These are phyloP conservation scores for Clavariopsis aquatica DNA, from an alignment of 495 filamentous ascomycete genomes.

Conservation along the genomic window DNA sequence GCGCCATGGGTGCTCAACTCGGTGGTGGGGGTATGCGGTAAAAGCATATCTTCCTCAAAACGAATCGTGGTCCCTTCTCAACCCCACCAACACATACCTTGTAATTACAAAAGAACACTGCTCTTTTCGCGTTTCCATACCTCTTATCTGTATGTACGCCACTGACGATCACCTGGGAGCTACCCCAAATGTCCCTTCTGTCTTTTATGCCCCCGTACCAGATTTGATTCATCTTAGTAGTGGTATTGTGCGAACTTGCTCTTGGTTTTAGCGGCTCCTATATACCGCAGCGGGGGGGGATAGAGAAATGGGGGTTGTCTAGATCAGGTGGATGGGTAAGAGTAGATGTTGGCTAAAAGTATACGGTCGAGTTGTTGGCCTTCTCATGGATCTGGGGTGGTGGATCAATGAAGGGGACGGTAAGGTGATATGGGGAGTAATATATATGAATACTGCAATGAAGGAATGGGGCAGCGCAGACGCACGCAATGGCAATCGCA, in stretches of 20 bases:
- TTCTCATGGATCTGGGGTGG: too few species aligned
- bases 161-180: not conserved
- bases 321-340: not conserved
- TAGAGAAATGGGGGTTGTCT: too few species aligned
- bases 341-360: not conserved
- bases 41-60: not conserved
- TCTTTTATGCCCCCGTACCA: too few species aligned
- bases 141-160: not conserved
- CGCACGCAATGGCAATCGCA: not conserved
- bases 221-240: too few species aligned
- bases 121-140: not conserved
- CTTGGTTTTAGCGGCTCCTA: too few species aligned
- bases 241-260: not conserved
- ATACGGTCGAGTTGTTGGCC: not conserved
- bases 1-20: slow-evolving; percentile 63
- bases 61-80: not conserved
- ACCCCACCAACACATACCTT: not conserved
- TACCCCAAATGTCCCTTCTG: not conserved
- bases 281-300: too few species aligned
- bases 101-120: slow-evolving; percentile 1
- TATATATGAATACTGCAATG: not conserved
- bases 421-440: not conserved
- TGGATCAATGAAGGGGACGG: not conserved
- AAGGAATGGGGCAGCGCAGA: not conserved
- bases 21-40: slow-evolving; percentile 44